Percentiles rank a stretch among this genome's conserved stretches.
phyloP scores from a whole-genome alignment of 2,329 filamentous ascomycete species.

The Ascochyta clinopodiicola region DNA sequence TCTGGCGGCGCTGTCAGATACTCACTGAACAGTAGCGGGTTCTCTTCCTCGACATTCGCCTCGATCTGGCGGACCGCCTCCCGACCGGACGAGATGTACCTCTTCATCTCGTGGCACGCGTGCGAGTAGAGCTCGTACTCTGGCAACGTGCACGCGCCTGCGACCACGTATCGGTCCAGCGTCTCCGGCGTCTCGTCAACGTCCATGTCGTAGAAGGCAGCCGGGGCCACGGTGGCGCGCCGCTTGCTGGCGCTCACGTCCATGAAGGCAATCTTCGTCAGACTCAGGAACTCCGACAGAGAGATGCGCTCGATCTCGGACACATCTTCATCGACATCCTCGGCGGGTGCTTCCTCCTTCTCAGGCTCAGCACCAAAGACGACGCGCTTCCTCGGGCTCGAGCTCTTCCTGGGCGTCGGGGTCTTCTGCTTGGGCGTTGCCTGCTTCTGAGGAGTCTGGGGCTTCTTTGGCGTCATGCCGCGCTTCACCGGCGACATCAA shows the following conservation, averaged over 20 bases:
- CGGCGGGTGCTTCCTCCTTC: slow-evolving; percentile 34
- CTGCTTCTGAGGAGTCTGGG: slow-evolving; percentile 47
- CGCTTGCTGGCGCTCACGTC: slow-evolving; percentile 96
- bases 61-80: slow-evolving; percentile 91
- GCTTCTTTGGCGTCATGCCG: slow-evolving; percentile 46
- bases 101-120: slow-evolving; percentile 93
- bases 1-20: slow-evolving; percentile 86
- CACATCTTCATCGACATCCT: slow-evolving; percentile 29
- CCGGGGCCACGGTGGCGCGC: slow-evolving; percentile 72
- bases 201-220: slow-evolving; percentile 45
- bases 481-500: slow-evolving; percentile 52
- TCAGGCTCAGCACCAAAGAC: slow-evolving; percentile 37
- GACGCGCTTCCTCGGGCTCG: slow-evolving; percentile 45
- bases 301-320: slow-evolving; percentile 69
- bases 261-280: slow-evolving; percentile 98
- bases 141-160: slow-evolving; percentile 87
- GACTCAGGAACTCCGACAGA: slow-evolving; percentile 88
- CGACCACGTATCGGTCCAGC: slow-evolving; percentile 81
- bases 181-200: slow-evolving; percentile 57
- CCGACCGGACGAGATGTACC: slow-evolving; percentile 92
- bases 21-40: slow-evolving; percentile 88
- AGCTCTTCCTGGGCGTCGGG: slow-evolving; percentile 45
- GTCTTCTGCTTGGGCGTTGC: slow-evolving; percentile 51
- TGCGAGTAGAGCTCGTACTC: slow-evolving; percentile 96
- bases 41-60: slow-evolving; percentile 84